Evolutionary conservation across 1,284 basidiomycete genomes (phyloP), one percentile per base, ranked within the genome.

Genomic region (Ustilago loliicola): DNA sequence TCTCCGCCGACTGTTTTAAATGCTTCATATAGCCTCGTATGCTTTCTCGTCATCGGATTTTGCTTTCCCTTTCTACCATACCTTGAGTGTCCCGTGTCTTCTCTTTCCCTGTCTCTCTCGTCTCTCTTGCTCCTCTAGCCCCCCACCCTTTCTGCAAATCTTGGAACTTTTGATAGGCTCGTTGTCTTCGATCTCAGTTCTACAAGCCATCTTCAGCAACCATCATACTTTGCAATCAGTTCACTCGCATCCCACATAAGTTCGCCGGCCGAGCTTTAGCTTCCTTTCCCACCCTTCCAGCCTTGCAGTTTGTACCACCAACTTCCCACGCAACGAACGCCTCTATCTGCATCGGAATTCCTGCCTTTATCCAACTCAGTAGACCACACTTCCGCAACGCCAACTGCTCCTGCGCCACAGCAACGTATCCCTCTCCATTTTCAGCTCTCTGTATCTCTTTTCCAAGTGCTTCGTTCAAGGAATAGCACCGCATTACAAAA

Each of bases 151-250:
- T 25, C 13, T 29, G 15, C 27, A 27, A 25, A 8, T 25, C n/a
- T 29, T 10, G 19, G 25, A 55, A 47, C 61, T 61, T 68, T 73
- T 57, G 65, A 73, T 45, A 73, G 61, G 65, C 23, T 53, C 13
- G 15, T 42, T 54, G 62, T 27, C 1, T 57, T n/a, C 30, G 52
- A 55, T 47, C 30, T 15, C n/a, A 21, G 11, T 38, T 23, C 27
- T n/a, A 17, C n/a, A 48, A 30, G n/a, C n/a, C 45, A 48, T 57
- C 55, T 21, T 29, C 32, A 50, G 19, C 57, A 47, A 50, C 57
- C 13, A 38, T 8, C 29, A n/a, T 36, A 21, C 29, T 36, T 36
- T 54, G 19, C 34, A 38, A 19, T 25, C 23, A 23, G 19, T 21
- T 10, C 40, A 25, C 21, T 40, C 5, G 21, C 17, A 29, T 7